phyloP scores from a whole-genome alignment of 2,329 filamentous ascomycete genomes.

The Trichoderma arundinaceum region DNA sequence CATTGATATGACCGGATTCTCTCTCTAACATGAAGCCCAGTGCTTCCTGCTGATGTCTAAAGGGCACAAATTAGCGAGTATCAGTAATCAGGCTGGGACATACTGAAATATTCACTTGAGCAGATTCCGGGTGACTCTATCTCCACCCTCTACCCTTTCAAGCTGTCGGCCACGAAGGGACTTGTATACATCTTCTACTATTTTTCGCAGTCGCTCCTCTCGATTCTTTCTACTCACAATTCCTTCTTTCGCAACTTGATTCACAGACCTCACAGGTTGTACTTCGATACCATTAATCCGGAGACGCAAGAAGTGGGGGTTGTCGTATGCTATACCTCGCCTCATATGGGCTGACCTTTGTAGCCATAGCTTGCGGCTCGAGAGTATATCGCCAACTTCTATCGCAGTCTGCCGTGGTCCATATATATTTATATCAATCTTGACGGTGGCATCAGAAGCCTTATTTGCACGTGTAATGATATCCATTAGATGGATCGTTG shows the following conservation, averaged over 20 bases:
- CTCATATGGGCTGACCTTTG: slow-evolving; percentile 42
- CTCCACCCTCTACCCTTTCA: slow-evolving; percentile 34
- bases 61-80: background rate
- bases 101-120: slow-evolving; percentile 36
- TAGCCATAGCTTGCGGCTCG: slow-evolving; percentile 43
- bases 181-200: slow-evolving; percentile 9
- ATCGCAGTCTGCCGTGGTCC: slow-evolving; percentile 37
- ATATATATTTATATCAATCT: slow-evolving; percentile 48
- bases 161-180: slow-evolving; percentile 23
- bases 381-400: slow-evolving; percentile 40
- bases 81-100: background rate
- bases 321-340: slow-evolving; percentile 17
- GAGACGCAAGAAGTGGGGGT: slow-evolving; percentile 24
- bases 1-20: slow-evolving; percentile 45
- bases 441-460: slow-evolving; percentile 40
- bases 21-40: slow-evolving; percentile 48
- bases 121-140: slow-evolving; percentile 36
- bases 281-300: background rate
- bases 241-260: background rate
- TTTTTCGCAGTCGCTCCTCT: background rate
- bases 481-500: slow-evolving; percentile 33
- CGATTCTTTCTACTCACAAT: background rate
- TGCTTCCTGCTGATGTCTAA: slow-evolving; percentile 48
- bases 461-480: slow-evolving; percentile 39
- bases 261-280: background rate